Base-by-base conservation (phyloP, 148 eudicot species). In the Silene conica region DNA sequence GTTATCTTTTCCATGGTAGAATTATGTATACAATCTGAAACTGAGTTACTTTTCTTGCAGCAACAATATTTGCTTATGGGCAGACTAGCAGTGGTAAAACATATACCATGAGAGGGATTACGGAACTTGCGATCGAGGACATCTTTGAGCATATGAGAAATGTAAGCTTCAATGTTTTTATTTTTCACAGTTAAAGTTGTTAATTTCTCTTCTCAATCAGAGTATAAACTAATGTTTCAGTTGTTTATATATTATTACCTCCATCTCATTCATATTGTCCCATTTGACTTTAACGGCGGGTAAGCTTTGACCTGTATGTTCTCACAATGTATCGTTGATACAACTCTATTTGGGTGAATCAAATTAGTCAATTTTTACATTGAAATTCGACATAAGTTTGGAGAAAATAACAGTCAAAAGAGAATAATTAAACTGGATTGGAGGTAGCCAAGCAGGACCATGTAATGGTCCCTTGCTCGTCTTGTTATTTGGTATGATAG, bases 31-130 rank as follows among this genome's bases (percentile, higher is more conserved):
- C 12, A 6, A 6, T 65, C 16, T 46, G 48, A 71, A 45, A 26
- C 19, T 20, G 20, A 12, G 5, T 54, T 77, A 65, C 52, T 19
- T 38, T 25, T 85, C 63, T 76, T 81, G 80, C 85, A 96, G 99
- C 97, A 21, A 96, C 99, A 22, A 90, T 96, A 38, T 96, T 96
- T 76, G 99, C 97, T 23, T 96, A 96, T 78, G 99, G 99, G 43
- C 99, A 96, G 83, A 96, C 99, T 63, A 96, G 99, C 84, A 96
- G 99, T 86, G 99, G 99, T 64, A 96, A 96, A 77, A 96, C 99
- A 69, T 96, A 76, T 80, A 96, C 99, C 28, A 96, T 96, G 96
- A 89, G 92, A 85, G 99, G 99, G 59, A 88, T 96, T 50, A 83
- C 96, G 14, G 97, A 90, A 45, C 78, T 86, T 80, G 96, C 93